Percentiles rank a stretch among this genome's conserved stretches.
These are phyloP conservation scores for Penicillium oxalicum DNA, from an alignment of 2,329 filamentous ascomycete species.

Conservation along the genomic window DNA sequence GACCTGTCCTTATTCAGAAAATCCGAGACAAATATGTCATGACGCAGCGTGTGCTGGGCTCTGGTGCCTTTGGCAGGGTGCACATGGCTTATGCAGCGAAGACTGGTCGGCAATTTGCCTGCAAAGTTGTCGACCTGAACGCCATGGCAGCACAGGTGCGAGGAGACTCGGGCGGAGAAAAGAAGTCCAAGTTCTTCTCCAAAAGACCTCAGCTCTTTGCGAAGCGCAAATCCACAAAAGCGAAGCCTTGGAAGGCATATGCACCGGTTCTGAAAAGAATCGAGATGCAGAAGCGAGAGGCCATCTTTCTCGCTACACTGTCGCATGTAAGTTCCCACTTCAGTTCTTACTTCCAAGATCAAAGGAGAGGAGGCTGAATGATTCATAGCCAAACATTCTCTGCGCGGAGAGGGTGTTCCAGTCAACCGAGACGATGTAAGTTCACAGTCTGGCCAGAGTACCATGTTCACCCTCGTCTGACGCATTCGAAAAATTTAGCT, in stretches of 20 bases:
- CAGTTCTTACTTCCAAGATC: neutral
- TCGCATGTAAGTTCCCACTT: slow-evolving; percentile 40
- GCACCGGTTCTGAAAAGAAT: neutral
- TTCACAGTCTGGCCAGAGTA: neutral
- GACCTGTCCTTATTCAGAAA: slow-evolving; percentile 14
- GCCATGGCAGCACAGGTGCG: slow-evolving; percentile 10
- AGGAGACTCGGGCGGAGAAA: neutral
- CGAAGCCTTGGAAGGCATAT: neutral
- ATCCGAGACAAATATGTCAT: slow-evolving; percentile 33
- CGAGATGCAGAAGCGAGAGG: slow-evolving; percentile 31
- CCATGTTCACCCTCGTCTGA: neutral
- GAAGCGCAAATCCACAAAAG: neutral
- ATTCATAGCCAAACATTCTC: slow-evolving; percentile 53
- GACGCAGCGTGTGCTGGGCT: slow-evolving; percentile 37
- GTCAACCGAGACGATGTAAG: slow-evolving; percentile 47
- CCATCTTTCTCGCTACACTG: slow-evolving; percentile 46
- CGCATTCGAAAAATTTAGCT: slow-evolving; percentile 32
- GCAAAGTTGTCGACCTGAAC: slow-evolving; percentile 41
- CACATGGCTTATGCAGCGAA: slow-evolving; percentile 37
- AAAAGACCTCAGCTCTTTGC: neutral
- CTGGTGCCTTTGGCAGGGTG: slow-evolving; percentile 40
- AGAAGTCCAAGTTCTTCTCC: slow-evolving; percentile 10
- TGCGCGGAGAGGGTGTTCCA: slow-evolving; percentile 51
- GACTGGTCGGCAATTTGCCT: slow-evolving; percentile 37
- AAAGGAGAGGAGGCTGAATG: neutral